phyloP scores from a whole-genome alignment of 1,284 basidiomycete species.

The Cystobasidiaceae sp. region DNA sequence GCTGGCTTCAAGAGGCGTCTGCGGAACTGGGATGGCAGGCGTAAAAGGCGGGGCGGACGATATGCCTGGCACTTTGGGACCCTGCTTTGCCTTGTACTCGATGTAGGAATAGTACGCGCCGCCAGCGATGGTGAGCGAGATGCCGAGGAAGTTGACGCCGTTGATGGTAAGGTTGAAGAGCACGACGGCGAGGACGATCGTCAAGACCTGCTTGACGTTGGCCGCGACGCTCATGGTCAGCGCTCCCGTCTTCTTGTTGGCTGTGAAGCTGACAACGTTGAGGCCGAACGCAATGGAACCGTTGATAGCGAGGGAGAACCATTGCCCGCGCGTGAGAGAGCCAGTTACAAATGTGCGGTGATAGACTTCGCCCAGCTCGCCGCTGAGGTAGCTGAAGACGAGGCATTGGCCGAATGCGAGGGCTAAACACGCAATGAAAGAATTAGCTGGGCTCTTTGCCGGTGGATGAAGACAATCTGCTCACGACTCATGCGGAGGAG shows the following conservation, averaged over 20 bases:
- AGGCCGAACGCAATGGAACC: conserved; percentile 83
- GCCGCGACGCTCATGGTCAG: conserved; percentile 81
- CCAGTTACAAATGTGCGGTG: conserved; percentile 40
- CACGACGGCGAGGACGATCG: conserved; percentile 73
- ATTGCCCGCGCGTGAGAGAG: conserved; percentile 55
- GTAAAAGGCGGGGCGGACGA: not conserved
- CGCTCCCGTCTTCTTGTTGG: conserved; percentile 80
- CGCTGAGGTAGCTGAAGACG: conserved; percentile 64
- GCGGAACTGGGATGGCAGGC: not conserved
- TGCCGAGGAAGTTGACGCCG: conserved; percentile 69
- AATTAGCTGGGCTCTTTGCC: too few relatives aligned
- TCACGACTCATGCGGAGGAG: conserved; percentile 68
- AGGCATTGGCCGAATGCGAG: conserved; percentile 82
- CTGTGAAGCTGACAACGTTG: conserved; percentile 61
- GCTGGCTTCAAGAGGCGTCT: not conserved
- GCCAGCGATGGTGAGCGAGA: conserved; percentile 70
- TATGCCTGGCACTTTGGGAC: not conserved
- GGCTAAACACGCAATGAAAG: too few relatives aligned
- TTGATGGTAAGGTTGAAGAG: conserved; percentile 79
- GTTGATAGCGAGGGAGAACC: conserved; percentile 62
- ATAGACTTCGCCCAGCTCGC: conserved; percentile 64
- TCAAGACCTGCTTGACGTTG: conserved; percentile 90
- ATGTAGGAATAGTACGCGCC: conserved; percentile 53
- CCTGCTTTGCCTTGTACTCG: conserved; percentile 22
- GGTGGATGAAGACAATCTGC: too few relatives aligned